phyloP scores from a whole-genome alignment of 176 grass and related monocot species.

The Carex littledalei region DNA sequence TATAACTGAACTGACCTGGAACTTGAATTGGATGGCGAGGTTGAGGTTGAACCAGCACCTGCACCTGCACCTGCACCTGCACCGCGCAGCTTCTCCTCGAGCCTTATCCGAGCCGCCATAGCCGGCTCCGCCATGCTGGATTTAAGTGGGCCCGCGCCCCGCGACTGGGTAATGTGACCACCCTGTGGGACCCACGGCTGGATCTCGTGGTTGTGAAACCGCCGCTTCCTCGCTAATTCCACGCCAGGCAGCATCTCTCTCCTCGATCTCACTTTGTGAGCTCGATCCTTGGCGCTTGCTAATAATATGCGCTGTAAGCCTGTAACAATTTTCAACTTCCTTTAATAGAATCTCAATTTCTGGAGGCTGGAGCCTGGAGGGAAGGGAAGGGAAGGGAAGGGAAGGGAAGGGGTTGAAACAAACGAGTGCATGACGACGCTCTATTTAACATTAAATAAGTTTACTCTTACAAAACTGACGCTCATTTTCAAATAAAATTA shows the following conservation, averaged over 20 bases:
- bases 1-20: constrained; percentile 22
- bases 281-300: not conserved
- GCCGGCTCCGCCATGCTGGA: constrained; percentile 39
- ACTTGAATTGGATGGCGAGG: constrained; percentile 17
- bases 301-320: not conserved
- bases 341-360: no score
- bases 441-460: not conserved
- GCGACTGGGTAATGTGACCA: not conserved
- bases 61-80: not conserved
- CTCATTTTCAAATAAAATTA: not conserved
- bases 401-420: not conserved
- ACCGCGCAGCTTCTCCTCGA: constrained; percentile 76
- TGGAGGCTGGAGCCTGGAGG: not conserved
- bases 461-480: not conserved
- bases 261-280: not conserved
- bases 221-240: constrained; percentile 64
- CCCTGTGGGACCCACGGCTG: not conserved
- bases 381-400: no score
- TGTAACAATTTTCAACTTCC: no score
- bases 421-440: not conserved
- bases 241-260: constrained; percentile 69
- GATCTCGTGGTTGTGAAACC: constrained; percentile 55
- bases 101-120: constrained; percentile 54
- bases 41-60: not conserved
- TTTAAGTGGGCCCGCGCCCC: not conserved